Evolutionary conservation across 805 yeast species (phyloP).

Genomic region (Clavispora carvajalis): DNA sequence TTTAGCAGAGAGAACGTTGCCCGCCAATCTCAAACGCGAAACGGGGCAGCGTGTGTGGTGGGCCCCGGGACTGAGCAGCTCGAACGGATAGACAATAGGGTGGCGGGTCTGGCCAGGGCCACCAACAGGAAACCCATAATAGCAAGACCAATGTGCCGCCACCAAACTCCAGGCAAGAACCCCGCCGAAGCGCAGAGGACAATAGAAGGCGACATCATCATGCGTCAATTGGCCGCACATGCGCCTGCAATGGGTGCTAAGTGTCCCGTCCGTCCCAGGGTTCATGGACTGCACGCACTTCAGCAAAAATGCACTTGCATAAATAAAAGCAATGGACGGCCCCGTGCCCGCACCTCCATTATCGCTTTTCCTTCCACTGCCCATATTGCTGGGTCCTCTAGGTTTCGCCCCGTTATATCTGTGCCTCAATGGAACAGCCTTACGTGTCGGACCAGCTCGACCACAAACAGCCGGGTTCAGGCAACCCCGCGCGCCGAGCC

Average conservation of each 20-base stretch:
- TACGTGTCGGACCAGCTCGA: slow-evolving; percentile 11
- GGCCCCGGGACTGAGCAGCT: no score
- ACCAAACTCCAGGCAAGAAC: background rate
- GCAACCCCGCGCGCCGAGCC: slow-evolving; percentile 10
- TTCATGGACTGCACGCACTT: background rate
- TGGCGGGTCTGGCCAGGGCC: background rate
- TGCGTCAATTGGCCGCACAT: background rate
- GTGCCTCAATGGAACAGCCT: slow-evolving; percentile 16
- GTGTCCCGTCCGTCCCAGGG: background rate
- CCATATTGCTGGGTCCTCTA: no score
- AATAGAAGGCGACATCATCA: background rate
- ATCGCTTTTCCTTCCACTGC: background rate
- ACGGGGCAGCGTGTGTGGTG: no score
- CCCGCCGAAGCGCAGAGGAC: background rate
- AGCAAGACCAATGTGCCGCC: background rate
- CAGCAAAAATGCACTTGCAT: background rate
- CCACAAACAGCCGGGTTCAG: slow-evolving; percentile 6
- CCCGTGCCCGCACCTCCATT: background rate
- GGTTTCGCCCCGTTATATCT: background rate
- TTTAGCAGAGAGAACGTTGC: no score
- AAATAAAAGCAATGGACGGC: background rate
- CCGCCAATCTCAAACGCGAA: no score
- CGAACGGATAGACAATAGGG: background rate
- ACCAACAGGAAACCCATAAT: background rate
- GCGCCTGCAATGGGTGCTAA: background rate